Conservation (phyloP, 106 monocot species). For the Alisma plantagoaquatica region DNA sequence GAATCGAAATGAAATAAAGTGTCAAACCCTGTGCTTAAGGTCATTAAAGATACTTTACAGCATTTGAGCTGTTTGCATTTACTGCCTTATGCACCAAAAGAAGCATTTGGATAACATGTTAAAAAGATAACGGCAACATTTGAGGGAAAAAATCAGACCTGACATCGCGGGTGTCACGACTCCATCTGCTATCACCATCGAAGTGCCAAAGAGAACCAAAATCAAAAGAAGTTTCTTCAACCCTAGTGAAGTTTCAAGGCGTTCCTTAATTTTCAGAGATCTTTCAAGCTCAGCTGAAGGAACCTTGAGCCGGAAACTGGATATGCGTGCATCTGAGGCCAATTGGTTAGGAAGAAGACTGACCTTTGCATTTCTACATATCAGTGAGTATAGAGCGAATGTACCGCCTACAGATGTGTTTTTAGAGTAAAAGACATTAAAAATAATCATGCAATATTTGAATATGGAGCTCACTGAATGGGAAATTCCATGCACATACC, state of each 20-base stretch:
- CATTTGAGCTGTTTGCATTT: no score
- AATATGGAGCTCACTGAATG: no score
- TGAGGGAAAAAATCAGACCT: no score
- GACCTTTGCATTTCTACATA: conserved; percentile 84
- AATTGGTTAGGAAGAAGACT: conserved; percentile 83
- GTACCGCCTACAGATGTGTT: conserved; percentile 84
- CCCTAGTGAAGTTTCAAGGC: conserved; percentile 39
- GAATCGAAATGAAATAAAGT: no score
- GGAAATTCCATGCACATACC: no score
- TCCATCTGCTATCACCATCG: conserved; percentile 88
- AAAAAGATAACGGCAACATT: no score
- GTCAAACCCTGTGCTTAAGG: no score
- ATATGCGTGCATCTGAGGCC: conserved; percentile 63
- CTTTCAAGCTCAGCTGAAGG: conserved; percentile 78
- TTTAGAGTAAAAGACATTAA: no score
- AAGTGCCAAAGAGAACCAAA: conserved; percentile 80
- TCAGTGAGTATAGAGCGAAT: conserved; percentile 91
- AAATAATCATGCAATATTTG: no score
- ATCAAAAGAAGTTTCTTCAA: conserved; percentile 65
- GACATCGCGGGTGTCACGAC: conserved; percentile 96
- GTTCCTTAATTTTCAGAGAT: conserved; percentile 61
- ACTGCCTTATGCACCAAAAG: no score
- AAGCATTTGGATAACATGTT: no score
- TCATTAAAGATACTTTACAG: no score
- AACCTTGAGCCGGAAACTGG: conserved; percentile 65